Percentiles rank a stretch among this genome's conserved stretches.
Conservation (phyloP, 208 protist species). For the Crithidia sp. region DNA sequence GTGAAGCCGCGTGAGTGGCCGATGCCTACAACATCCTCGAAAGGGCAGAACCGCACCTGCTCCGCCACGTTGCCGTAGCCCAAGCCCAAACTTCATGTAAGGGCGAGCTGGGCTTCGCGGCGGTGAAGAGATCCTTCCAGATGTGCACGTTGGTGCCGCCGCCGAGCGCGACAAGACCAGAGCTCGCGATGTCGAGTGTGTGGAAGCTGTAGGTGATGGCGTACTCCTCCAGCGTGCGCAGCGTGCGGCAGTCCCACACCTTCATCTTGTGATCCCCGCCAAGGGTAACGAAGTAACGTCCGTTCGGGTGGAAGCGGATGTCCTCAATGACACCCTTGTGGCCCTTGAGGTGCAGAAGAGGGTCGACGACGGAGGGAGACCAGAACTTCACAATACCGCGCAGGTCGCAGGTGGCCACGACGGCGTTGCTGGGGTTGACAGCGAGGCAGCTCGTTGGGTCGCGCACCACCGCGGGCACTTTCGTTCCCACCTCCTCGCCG, state of each 20-base stretch:
- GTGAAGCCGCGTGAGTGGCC: constrained; percentile 91
- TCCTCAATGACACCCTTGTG: constrained; percentile 92
- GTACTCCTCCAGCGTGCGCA: constrained; percentile 90
- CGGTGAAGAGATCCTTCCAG: constrained; percentile 86
- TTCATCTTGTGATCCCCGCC: constrained; percentile 97
- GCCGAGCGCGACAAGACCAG: constrained; percentile 87
- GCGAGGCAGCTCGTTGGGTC: constrained; percentile 86
- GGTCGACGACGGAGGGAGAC: constrained; percentile 94
- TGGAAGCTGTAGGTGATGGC: constrained; percentile 82
- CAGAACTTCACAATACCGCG: constrained; percentile 96
- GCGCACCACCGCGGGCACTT: constrained; percentile 75
- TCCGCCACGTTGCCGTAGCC: constrained; percentile 88
- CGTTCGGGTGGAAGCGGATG: constrained; percentile 86
- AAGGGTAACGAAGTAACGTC: constrained; percentile 95
- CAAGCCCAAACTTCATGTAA: constrained; percentile 89
- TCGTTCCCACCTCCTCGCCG: constrained; percentile 88
- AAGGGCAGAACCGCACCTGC: constrained; percentile 85
- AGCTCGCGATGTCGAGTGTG: constrained; percentile 85
- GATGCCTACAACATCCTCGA: constrained; percentile 91
- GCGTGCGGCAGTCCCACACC: constrained; percentile 98
- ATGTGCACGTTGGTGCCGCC: constrained; percentile 84
- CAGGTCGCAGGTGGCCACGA: constrained; percentile 92
- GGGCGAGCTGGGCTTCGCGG: constrained; percentile 74
- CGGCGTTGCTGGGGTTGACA: constrained; percentile 95
- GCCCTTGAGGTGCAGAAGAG: constrained; percentile 96